Base-by-base conservation (phyloP, 2,329 filamentous ascomycete genomes). In the Zalaria obscura region DNA sequence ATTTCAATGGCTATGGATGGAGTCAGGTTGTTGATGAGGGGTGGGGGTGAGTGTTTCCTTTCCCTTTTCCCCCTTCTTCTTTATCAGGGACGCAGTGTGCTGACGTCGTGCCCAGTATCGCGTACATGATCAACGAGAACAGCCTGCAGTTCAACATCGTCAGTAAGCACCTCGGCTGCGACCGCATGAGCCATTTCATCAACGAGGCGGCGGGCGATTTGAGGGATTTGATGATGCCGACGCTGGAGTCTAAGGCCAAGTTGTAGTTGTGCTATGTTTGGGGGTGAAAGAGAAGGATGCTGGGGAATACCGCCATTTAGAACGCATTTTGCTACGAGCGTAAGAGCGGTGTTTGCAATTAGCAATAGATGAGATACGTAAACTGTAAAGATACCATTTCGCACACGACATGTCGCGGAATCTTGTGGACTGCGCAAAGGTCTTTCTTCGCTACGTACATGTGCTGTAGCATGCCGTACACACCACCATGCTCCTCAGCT, bases 81-180 rank as follows among this genome's bases (percentile, higher is more conserved):
- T 35, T 31, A 26, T 25, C 18, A 41, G n/a, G n/a, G n/a, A n/a
- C n/a, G n/a, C n/a, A n/a, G n/a, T n/a, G n/a, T n/a, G 43, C 52
- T 57, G 36, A 58, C 47, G 10, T 27, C 27, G 31, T 42, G 39
- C 8, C 38, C 50, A 62, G 58, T 35, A 93, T 98, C 58, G 91
- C 91, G 33, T 98, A 98, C 62, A 98, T 98, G 91, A 96, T 98
- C 62, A 98, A 98, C 60, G 89, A 96, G 72, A 93, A 95, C 64
- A 93, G 86, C 63, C 74, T 98, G 49, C 91, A 96, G 75, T 96
- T 98, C 70, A 98, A 98, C 67, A 78, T 98, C 51, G 88, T 93
- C 50, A 91, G 83, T 60, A 98, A 96, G 74, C 79, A 83, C 43
- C 69, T 95, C 39, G 91, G 89, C 36, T 85, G 82, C 57, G 79